A percentile compares a stretch with the other conserved stretches of the same genome.
These are phyloP conservation scores for Albophoma yamanashiensis DNA, from an alignment of 2,329 filamentous ascomycete species.

Conservation along the genomic window DNA sequence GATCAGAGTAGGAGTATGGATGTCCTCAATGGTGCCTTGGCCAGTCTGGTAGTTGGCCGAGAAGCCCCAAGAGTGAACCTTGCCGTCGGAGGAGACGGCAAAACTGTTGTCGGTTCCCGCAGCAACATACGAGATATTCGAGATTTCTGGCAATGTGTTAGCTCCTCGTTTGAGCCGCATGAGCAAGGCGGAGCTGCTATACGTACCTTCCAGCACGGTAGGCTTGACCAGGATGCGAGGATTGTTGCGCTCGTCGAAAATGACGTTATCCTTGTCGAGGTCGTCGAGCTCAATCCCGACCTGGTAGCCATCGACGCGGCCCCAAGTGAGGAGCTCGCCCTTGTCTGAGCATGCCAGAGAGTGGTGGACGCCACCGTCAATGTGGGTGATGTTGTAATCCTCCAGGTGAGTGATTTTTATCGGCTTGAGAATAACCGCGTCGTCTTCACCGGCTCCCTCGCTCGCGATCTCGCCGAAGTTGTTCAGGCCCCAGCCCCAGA, in stretches of 20 bases:
- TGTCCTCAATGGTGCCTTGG: conserved; percentile 66
- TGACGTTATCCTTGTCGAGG: conserved; percentile 38
- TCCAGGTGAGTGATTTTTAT: conserved; percentile 55
- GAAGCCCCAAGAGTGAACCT: conserved; percentile 73
- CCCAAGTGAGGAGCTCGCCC: conserved; percentile 50
- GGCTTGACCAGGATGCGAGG: conserved; percentile 51
- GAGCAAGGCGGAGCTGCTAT: neutral
- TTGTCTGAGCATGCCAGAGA: conserved; percentile 51
- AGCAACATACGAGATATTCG: conserved; percentile 43
- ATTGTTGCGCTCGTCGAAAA: conserved; percentile 50
- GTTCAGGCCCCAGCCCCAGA: conserved; percentile 80
- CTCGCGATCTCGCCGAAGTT: conserved; percentile 74
- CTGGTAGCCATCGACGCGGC: conserved; percentile 41
- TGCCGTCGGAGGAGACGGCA: conserved; percentile 58
- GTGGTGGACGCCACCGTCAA: conserved; percentile 67
- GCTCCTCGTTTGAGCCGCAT: neutral
- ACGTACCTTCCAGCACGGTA: conserved; percentile 32
- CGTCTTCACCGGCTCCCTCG: conserved; percentile 35
- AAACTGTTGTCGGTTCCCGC: conserved; percentile 67
- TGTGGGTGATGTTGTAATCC: conserved; percentile 50
- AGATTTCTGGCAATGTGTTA: conserved; percentile 22
- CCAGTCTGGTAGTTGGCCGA: conserved; percentile 72
- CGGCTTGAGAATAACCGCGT: conserved; percentile 62
- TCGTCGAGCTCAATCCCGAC: conserved; percentile 46
- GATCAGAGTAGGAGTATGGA: conserved; percentile 66